Conservation (phyloP, 23 red algal genomes). For the Gracilaria gracilis region DNA sequence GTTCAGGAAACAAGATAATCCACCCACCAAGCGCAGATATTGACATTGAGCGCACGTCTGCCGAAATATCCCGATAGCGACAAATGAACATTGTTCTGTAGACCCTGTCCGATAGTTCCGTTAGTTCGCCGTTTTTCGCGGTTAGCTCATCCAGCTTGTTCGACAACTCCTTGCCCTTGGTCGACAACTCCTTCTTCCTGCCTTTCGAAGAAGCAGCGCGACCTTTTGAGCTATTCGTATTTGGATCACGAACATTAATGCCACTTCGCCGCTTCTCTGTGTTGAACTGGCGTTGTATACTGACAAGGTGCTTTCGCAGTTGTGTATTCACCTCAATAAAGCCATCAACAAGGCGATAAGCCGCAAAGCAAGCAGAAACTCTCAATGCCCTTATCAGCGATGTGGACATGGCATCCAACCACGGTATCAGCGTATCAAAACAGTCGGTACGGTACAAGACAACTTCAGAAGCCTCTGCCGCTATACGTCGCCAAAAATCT, state of each 20-base stretch:
- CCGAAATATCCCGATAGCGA: conserved; percentile 83
- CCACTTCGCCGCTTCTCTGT: conserved; percentile 58
- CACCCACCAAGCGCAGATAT: conserved; percentile 77
- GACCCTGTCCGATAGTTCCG: conserved; percentile 71
- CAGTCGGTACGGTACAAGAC: conserved; percentile 79
- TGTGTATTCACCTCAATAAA: conserved; percentile 44
- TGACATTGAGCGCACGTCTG: conserved; percentile 69
- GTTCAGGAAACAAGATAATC: conserved; percentile 75
- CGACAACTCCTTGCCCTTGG: conserved; percentile 54
- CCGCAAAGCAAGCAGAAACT: conserved; percentile 64
- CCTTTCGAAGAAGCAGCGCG: background rate
- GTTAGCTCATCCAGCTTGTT: conserved; percentile 58
- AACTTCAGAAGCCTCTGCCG: conserved; percentile 46
- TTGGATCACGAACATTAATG: background rate
- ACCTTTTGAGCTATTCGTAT: background rate
- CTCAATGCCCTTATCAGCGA: conserved; percentile 53
- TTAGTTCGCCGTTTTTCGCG: conserved; percentile 63
- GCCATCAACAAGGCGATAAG: conserved; percentile 75
- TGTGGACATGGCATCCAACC: conserved; percentile 65
- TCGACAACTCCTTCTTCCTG: conserved; percentile 32
- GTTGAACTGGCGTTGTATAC: conserved; percentile 57
- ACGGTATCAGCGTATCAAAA: conserved; percentile 75
- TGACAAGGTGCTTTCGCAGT: conserved; percentile 45
- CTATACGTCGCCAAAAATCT: conserved; percentile 49
- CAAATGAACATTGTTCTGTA: conserved; percentile 73